Conservation (phyloP, 345 rosid species). For the Melaleuca alternifolia region DNA sequence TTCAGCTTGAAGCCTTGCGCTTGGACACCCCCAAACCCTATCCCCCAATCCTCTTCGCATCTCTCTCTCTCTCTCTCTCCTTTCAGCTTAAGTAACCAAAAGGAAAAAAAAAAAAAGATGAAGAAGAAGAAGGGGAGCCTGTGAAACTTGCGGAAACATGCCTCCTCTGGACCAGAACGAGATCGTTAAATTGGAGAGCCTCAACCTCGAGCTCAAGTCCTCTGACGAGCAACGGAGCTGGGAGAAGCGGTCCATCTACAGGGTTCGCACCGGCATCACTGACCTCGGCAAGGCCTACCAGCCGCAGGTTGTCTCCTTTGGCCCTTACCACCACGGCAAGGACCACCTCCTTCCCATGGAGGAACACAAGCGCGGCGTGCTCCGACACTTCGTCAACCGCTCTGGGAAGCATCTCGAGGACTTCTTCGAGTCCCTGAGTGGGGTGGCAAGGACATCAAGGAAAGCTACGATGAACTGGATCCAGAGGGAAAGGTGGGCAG, state of each 20-base stretch:
- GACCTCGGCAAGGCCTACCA: constrained; percentile 23
- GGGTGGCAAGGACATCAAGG: constrained; percentile 11
- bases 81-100: background rate
- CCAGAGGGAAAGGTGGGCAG: background rate
- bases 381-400: constrained; percentile 22
- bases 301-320: constrained; percentile 31
- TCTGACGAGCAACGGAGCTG: constrained; percentile 3
- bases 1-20: too few relatives aligned
- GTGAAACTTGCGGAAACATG: background rate
- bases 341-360: constrained; percentile 28
- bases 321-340: constrained; percentile 30
- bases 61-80: background rate
- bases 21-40: too few relatives aligned
- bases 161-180: rapidly evolving
- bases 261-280: constrained; percentile 13
- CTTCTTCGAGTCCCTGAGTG: constrained; percentile 5
- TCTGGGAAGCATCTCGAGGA: constrained; percentile 1
- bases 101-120: background rate
- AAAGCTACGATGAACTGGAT: constrained; percentile 19
- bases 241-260: constrained; percentile 34
- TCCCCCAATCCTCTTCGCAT: background rate
- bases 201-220: too few relatives aligned
- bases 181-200: background rate
- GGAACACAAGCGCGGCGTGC: constrained; percentile 31
- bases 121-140: background rate